Percentiles rank a stretch among this genome's conserved stretches.
phyloP scores from a whole-genome alignment of 129 eudicot species.

The Arctium minus region DNA sequence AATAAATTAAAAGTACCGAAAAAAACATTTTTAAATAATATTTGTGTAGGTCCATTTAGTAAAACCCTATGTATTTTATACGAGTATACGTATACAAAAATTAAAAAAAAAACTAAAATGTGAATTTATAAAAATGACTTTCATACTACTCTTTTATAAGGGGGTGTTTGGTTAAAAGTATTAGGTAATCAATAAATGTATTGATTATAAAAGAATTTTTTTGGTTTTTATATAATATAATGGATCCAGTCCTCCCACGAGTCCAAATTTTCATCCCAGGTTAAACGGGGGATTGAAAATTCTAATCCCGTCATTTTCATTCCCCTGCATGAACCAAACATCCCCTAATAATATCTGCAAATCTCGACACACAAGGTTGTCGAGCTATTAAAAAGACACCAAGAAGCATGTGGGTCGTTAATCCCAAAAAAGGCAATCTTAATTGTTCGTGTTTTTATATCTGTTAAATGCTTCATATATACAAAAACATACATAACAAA shows the following conservation, averaged over 20 bases:
- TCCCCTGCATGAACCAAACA: too few species aligned
- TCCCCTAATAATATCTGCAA: not conserved
- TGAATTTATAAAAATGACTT: not conserved
- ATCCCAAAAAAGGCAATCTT: not conserved
- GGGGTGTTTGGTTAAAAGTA: too few species aligned
- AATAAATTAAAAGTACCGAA: not conserved
- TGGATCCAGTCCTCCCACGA: too few species aligned
- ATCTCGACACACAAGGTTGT: not conserved
- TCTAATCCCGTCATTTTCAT: too few species aligned
- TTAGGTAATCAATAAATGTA: too few species aligned
- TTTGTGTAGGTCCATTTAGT: not conserved
- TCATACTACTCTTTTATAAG: not conserved
- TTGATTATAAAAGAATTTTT: too few species aligned
- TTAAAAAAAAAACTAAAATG: not conserved
- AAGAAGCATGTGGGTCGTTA: not conserved
- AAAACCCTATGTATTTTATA: not conserved
- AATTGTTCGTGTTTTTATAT: not conserved
- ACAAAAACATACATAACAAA: not conserved
- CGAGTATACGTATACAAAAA: not conserved
- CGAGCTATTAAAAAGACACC: not conserved
- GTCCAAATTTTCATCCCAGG: too few species aligned
- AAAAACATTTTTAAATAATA: not conserved
- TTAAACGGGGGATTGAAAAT: too few species aligned
- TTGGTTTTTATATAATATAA: too few species aligned
- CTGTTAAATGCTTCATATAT: not conserved